Conservation (phyloP, 1,139 yeast species). For the Zhuliangozyma parablackwelliae region DNA sequence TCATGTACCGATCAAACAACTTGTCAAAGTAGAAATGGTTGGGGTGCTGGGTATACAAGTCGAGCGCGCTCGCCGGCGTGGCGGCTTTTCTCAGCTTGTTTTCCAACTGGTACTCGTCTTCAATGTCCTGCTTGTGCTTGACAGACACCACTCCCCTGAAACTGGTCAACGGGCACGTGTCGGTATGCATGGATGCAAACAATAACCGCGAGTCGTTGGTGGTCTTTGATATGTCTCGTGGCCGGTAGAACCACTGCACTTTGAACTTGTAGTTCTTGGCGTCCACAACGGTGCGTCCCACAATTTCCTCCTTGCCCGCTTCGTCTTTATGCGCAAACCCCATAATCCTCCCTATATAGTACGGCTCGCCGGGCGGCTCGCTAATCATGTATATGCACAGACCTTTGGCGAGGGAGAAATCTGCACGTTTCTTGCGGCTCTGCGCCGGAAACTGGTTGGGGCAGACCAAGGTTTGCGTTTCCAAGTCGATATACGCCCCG, state of each 20-base stretch:
- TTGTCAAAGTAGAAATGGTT: slow-evolving; percentile 82
- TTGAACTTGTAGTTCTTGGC: slow-evolving; percentile 56
- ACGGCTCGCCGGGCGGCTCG: slow-evolving; percentile 95
- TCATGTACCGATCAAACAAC: slow-evolving; percentile 82
- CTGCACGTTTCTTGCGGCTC: slow-evolving; percentile 2
- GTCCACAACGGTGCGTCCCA: slow-evolving; percentile 14
- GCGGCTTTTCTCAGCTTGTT: slow-evolving; percentile 7
- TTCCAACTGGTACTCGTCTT: slow-evolving; percentile 24
- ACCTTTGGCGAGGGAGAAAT: slow-evolving; percentile 36
- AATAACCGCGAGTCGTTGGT: slow-evolving; percentile 70
- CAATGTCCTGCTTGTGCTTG: slow-evolving; percentile 62
- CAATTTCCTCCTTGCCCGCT: background rate
- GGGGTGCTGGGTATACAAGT: slow-evolving; percentile 52
- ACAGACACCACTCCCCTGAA: slow-evolving; percentile 76
- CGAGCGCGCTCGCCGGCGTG: slow-evolving; percentile 23
- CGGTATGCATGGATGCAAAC: slow-evolving; percentile 85
- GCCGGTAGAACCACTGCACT: slow-evolving; percentile 91
- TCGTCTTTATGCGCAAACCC: slow-evolving; percentile 49
- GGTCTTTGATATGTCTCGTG: slow-evolving; percentile 72
- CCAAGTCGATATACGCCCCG: slow-evolving; percentile 33
- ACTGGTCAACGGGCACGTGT: slow-evolving; percentile 71
- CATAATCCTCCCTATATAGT: slow-evolving; percentile 80
- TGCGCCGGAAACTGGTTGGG: slow-evolving; percentile 23
- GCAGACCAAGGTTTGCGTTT: slow-evolving; percentile 29
- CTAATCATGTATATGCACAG: slow-evolving; percentile 83